Conservation (phyloP, 2,329 filamentous ascomycete species). For the Epichloe gansuensis region DNA sequence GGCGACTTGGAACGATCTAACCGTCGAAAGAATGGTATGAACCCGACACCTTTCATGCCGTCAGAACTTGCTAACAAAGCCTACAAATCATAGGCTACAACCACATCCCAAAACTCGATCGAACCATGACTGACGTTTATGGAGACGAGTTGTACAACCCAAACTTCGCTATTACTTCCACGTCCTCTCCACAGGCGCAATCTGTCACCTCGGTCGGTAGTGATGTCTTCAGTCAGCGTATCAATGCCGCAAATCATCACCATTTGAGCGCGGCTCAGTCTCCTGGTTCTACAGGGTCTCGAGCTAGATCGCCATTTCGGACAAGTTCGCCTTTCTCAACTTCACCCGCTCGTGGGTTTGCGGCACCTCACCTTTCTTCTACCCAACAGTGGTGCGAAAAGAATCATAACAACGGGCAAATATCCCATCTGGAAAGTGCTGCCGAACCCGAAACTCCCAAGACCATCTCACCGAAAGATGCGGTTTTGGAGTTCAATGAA, state of each 20-base stretch:
- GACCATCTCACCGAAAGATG: constrained; percentile 92
- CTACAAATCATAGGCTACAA: constrained; percentile 31
- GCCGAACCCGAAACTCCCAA: constrained; percentile 46
- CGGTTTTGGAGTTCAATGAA: constrained; percentile 74
- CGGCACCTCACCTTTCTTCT: constrained; percentile 29
- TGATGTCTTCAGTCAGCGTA: constrained; percentile 58
- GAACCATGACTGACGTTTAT: constrained; percentile 78
- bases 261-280: constrained; percentile 50
- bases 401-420: constrained; percentile 34
- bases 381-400: constrained; percentile 50
- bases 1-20: constrained; percentile 37
- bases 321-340: constrained; percentile 51
- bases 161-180: constrained; percentile 45
- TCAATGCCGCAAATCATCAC: constrained; percentile 69
- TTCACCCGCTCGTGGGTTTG: constrained; percentile 21
- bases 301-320: constrained; percentile 73
- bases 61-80: constrained; percentile 24
- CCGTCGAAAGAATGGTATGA: constrained; percentile 44
- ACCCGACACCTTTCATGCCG: not conserved
- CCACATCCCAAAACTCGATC: constrained; percentile 62
- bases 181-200: constrained; percentile 36
- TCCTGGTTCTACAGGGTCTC: constrained; percentile 33
- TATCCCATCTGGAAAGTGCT: constrained; percentile 23
- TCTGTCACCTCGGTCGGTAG: constrained; percentile 36
- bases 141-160: constrained; percentile 77